Conservation (phyloP, 164 flowering plant species). For the Chimonanthus salicifolius region DNA sequence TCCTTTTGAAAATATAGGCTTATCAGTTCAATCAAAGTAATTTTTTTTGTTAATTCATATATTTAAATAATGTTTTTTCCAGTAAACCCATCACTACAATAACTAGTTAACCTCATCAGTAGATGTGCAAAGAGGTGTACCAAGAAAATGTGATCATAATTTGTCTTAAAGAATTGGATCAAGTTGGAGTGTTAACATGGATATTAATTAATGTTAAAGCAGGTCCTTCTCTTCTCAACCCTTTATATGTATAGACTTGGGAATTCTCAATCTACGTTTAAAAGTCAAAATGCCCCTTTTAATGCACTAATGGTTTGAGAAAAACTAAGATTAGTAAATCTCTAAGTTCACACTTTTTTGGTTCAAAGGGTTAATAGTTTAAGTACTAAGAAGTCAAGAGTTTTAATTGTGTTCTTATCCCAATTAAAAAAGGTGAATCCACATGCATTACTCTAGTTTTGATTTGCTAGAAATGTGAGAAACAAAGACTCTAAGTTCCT, state of each 20-base stretch:
- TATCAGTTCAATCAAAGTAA: too few species aligned
- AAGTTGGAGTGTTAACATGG: too few species aligned
- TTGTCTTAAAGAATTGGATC: too few species aligned
- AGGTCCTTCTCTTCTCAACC: background rate
- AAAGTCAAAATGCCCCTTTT: constrained; percentile 1
- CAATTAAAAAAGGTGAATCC: background rate
- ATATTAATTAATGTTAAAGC: background rate
- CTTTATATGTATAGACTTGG: background rate
- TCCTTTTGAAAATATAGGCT: too few species aligned
- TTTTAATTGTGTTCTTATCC: background rate
- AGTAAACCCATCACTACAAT: too few species aligned
- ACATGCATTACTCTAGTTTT: background rate
- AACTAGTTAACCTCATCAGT: too few species aligned
- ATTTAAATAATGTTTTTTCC: too few species aligned
- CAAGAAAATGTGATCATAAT: too few species aligned
- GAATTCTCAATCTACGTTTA: background rate
- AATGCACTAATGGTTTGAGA: background rate
- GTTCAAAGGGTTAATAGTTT: background rate
- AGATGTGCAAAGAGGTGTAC: too few species aligned
- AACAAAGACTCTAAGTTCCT: background rate
- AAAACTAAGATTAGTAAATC: background rate
- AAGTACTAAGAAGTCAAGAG: background rate
- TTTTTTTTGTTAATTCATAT: too few species aligned
- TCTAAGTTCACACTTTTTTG: background rate
- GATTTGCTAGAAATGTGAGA: background rate